Evolutionary conservation across 768 basidiomycete genomes (phyloP), one percentile per base, ranked within the genome.

Genomic region (Naematelia encephala): DNA sequence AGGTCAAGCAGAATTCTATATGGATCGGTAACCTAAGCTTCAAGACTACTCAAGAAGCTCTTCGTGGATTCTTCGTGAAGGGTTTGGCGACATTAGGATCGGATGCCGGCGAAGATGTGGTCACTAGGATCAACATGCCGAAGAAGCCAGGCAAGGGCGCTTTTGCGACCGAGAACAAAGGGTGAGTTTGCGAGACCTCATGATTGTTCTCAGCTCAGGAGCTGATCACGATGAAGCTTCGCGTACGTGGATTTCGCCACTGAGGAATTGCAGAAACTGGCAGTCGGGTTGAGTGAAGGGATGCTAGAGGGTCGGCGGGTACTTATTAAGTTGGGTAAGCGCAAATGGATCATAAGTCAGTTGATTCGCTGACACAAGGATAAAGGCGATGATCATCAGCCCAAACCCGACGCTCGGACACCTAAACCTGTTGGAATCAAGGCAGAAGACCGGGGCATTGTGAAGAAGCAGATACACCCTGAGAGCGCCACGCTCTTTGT

Each of bases 11-110:
- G 76, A 86, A 93, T 74, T 93, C 90, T 3, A 82, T 97, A 48
- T 98, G 94, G 94, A 88, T 97, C 27, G 94, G 94, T 43, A 98
- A 98, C 78, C 73, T 98, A 75, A 83, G 88, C 4, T 98, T 88
- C 82, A 88, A 87, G 78, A 97, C 94, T 52, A 89, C 87, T 0
- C 80, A 82, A 57, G 84, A 87, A 11, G 80, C 86, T n/a, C 78
- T 98, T 28, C 82, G 80, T 42, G 62, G 64, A 16, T 77, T 66
- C 44, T 57, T 69, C n/a, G 60, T 70, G 46, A 62, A 60, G 45
- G 68, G 66, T 29, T 48, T 64, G 8, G 55, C 54, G 4, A 66
- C 65, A 19, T 47, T 57, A 22, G 74, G 68, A 21, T 67, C 68
- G 0, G 23, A 57, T 21, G 58, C 43, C 39, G 56, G 57, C 2